Conservation (phyloP, 257 asterid genomes). For the Marsdenia floribunda region DNA sequence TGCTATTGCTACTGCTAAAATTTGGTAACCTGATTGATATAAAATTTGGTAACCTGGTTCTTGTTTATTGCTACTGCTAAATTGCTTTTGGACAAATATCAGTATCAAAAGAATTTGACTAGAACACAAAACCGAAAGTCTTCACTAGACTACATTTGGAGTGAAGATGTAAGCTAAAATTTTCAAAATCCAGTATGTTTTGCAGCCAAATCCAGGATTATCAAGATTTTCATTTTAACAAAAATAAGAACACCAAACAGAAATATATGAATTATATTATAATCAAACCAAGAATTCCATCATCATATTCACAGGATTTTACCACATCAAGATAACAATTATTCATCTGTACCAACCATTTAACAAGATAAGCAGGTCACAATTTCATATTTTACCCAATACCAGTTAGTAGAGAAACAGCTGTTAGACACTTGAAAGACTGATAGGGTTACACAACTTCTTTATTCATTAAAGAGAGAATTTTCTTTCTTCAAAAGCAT, state of each 20-base stretch:
- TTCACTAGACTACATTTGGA: background rate
- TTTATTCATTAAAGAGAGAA: background rate
- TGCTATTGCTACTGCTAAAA: no score
- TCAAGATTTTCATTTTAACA: background rate
- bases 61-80: no score
- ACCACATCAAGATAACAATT: no score
- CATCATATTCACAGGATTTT: no score
- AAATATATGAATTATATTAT: background rate
- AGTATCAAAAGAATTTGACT: background rate
- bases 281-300: background rate
- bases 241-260: background rate
- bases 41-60: no score
- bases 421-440: background rate
- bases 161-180: background rate
- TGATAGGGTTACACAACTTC: background rate
- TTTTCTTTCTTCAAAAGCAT: slow-evolving; percentile 8
- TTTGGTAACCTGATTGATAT: no score
- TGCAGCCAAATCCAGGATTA: background rate
- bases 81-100: background rate
- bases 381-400: background rate
- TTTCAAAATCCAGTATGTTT: background rate
- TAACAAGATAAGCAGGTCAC: background rate
- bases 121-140: background rate
- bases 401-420: background rate
- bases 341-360: background rate